Evolutionary conservation across 306 rosid species (phyloP).

Genomic region (Fragaria nilgerrensis): DNA sequence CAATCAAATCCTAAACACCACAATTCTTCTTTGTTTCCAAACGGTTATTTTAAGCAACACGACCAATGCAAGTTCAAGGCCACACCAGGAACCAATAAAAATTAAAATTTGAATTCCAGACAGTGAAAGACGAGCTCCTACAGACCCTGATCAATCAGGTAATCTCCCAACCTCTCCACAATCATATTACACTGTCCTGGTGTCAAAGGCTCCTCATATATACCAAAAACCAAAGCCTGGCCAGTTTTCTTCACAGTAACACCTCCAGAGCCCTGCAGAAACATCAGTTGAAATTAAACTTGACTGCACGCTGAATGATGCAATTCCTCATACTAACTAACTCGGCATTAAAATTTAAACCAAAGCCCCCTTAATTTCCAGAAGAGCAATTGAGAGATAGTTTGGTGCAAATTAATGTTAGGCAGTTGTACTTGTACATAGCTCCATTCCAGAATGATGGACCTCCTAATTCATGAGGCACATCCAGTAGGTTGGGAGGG

Average conservation of each 20-base stretch:
- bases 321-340: background rate
- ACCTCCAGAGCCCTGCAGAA: conserved; percentile 50
- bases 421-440: background rate
- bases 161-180: conserved; percentile 61
- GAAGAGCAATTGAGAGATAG: background rate
- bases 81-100: conserved; percentile 9
- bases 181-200: conserved; percentile 51
- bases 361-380: background rate
- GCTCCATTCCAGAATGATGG: background rate
- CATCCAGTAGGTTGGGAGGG: conserved; percentile 15
- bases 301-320: background rate
- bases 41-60: conserved; percentile 19
- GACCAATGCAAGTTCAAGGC: conserved; percentile 22
- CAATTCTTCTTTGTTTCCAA: conserved; percentile 7
- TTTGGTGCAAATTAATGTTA: background rate
- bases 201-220: conserved; percentile 46
- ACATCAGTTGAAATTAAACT: background rate
- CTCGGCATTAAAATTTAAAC: background rate
- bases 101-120: too few relatives aligned
- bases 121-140: conserved; percentile 8
- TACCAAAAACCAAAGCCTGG: conserved; percentile 43
- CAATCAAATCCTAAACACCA: conserved; percentile 20
- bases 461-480: conserved; percentile 11
- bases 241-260: conserved; percentile 51
- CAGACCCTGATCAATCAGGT: conserved; percentile 43